A percentile compares a stretch with the other conserved stretches of the same genome.
These are phyloP conservation scores for Clarireedia paspali DNA, from an alignment of 2,329 filamentous ascomycete species.

Conservation along the genomic window DNA sequence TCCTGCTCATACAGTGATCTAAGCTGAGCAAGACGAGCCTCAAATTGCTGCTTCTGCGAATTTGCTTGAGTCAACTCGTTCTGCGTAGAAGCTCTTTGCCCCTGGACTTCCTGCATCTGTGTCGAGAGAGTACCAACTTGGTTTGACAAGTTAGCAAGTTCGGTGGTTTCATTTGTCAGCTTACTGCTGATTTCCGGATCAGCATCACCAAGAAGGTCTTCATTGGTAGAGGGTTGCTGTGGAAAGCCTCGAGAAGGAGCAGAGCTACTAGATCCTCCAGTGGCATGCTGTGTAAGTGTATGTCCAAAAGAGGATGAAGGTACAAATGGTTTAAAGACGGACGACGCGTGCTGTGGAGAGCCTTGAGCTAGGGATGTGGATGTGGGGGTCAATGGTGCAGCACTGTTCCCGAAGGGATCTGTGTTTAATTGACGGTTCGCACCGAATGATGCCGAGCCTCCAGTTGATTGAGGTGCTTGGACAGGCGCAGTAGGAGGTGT, in stretches of 20 bases:
- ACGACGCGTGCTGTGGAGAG: slow-evolving; percentile 27
- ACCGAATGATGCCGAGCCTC: slow-evolving; percentile 56
- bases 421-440: slow-evolving; percentile 32
- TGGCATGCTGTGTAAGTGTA: slow-evolving; percentile 67
- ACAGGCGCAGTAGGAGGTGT: slow-evolving; percentile 39
- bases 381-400: slow-evolving; percentile 19
- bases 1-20: slow-evolving; percentile 89
- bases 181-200: slow-evolving; percentile 85
- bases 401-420: slow-evolving; percentile 36
- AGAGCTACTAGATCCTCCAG: slow-evolving; percentile 47
- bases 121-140: slow-evolving; percentile 86
- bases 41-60: slow-evolving; percentile 87
- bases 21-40: slow-evolving; percentile 78
- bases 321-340: slow-evolving; percentile 76
- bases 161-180: slow-evolving; percentile 79
- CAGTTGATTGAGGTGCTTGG: slow-evolving; percentile 61
- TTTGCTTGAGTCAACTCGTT: slow-evolving; percentile 74
- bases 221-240: slow-evolving; percentile 45
- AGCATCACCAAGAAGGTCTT: slow-evolving; percentile 85
- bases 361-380: slow-evolving; percentile 25
- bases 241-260: slow-evolving; percentile 31
- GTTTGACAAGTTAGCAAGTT: slow-evolving; percentile 92
- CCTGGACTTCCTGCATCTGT: slow-evolving; percentile 90
- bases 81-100: slow-evolving; percentile 70
- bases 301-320: slow-evolving; percentile 91